Conservation (phyloP, 148 eudicot species). For the Chenopodium album region DNA sequence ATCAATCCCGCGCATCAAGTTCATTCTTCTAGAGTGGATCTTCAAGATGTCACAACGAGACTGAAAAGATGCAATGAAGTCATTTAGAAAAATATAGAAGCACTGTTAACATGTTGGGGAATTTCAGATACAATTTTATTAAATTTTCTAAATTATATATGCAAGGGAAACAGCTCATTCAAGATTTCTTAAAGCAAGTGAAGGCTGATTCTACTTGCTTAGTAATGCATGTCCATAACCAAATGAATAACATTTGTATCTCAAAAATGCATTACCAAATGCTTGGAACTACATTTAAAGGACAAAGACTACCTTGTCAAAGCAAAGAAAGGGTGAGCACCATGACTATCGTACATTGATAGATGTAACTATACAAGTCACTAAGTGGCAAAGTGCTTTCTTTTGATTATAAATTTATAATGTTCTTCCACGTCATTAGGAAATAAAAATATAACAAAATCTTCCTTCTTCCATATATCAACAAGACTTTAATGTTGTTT, state of each 20-base stretch:
- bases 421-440: background rate
- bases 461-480: background rate
- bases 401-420: background rate
- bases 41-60: slow-evolving; percentile 64
- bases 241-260: background rate
- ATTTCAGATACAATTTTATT: background rate
- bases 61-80: slow-evolving; percentile 31
- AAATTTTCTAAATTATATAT: background rate
- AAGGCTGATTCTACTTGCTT: background rate
- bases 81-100: background rate
- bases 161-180: background rate
- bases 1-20: slow-evolving; percentile 67
- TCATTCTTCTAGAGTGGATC: slow-evolving; percentile 71
- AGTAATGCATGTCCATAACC: background rate
- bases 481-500: background rate
- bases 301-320: background rate
- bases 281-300: background rate
- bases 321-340: background rate
- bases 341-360: background rate
- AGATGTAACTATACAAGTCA: background rate
- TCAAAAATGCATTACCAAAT: background rate
- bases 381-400: background rate
- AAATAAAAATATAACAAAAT: background rate
- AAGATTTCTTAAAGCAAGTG: too few relatives aligned
- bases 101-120: background rate